A percentile compares a stretch with the other conserved stretches of the same genome.
Evolutionary conservation across 805 yeast genomes (phyloP).

Genomic region (Candida corydali): DNA sequence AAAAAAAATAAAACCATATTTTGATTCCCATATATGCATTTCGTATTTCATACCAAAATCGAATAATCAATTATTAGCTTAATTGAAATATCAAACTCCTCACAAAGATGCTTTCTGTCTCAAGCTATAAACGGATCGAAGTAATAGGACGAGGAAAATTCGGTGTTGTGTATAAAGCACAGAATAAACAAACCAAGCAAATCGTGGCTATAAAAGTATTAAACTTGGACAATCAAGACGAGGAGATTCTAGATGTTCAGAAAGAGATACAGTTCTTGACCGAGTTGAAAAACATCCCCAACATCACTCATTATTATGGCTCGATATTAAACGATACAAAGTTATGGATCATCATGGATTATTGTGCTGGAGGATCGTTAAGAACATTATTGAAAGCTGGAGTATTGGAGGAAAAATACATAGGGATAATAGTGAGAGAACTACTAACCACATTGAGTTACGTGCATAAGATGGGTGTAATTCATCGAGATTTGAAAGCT

Average conservation of each 20-base stretch:
- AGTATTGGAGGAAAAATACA: slow-evolving; percentile 75
- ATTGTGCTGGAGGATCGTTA: slow-evolving; percentile 94
- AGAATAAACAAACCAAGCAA: slow-evolving; percentile 61
- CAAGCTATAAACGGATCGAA: slow-evolving; percentile 72
- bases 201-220: slow-evolving; percentile 91
- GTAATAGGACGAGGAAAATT: slow-evolving; percentile 95
- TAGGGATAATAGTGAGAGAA: slow-evolving; percentile 83
- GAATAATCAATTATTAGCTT: not conserved
- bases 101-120: slow-evolving; percentile 11
- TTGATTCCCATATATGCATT: not conserved
- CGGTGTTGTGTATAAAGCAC: slow-evolving; percentile 93
- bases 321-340: slow-evolving; percentile 84
- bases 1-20: no score
- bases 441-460: slow-evolving; percentile 69
- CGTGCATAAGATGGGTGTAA: slow-evolving; percentile 86
- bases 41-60: no score
- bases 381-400: slow-evolving; percentile 87
- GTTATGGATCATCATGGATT: slow-evolving; percentile 96
- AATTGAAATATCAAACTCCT: no score
- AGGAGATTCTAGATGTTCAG: slow-evolving; percentile 93
- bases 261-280: slow-evolving; percentile 85
- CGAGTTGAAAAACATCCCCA: slow-evolving; percentile 79
- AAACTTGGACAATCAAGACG: slow-evolving; percentile 87
- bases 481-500: slow-evolving; percentile 94
- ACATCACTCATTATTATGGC: slow-evolving; percentile 89